Evolutionary conservation across 768 basidiomycete species (phyloP).

Genomic region (Phlegmacium glaucopus): DNA sequence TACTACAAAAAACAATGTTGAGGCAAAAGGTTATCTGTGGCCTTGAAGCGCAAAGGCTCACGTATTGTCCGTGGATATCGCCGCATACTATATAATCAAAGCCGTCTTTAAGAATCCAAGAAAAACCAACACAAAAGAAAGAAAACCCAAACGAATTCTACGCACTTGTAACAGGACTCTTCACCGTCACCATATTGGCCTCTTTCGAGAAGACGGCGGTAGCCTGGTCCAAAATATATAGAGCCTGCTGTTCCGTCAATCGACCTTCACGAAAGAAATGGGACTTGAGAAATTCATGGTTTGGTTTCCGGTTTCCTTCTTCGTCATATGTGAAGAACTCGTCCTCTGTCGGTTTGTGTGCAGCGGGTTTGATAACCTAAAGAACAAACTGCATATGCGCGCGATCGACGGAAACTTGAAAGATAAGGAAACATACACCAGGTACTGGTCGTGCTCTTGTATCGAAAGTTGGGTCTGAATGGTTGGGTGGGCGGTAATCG

Average conservation of each 20-base stretch:
- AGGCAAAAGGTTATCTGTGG: not conserved
- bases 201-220: constrained; percentile 69
- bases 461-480: not conserved
- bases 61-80: constrained; percentile 98
- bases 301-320: constrained; percentile 59
- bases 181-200: constrained; percentile 82
- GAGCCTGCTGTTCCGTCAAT: constrained; percentile 78
- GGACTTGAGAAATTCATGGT: constrained; percentile 75
- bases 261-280: constrained; percentile 90
- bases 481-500: no score
- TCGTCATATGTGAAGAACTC: constrained; percentile 62
- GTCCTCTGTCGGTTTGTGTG: constrained; percentile 62
- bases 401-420: not conserved
- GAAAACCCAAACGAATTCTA: constrained; percentile 12
- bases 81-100: constrained; percentile 68
- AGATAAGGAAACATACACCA: no score
- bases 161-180: constrained; percentile 89
- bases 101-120: not conserved
- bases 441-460: not conserved
- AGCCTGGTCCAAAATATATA: constrained; percentile 72
- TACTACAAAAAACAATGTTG: constrained; percentile 50
- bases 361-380: constrained; percentile 70
- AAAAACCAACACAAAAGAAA: constrained; percentile 1
- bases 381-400: constrained; percentile 4
- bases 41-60: constrained; percentile 28